Evolutionary conservation across 208 protist species (phyloP), one percentile per base, ranked within the genome.

Genomic region (Borovskyia barvae): DNA sequence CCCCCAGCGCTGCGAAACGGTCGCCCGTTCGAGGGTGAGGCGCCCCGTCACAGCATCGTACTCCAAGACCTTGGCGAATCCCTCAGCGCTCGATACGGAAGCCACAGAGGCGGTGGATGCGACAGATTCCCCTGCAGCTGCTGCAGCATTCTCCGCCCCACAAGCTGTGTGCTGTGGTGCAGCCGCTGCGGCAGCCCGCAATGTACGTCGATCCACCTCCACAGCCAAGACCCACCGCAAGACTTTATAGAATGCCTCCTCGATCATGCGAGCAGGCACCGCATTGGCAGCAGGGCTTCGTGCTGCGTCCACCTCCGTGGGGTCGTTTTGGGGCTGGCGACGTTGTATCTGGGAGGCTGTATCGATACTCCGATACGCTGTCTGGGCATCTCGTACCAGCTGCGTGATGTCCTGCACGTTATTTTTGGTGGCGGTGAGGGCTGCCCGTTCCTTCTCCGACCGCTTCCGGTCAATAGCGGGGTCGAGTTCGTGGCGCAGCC

Each of bases 151-250:
- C 2, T 19, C 24, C 3, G 22, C 22, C 25, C 5, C 35, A 19
- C 15, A 33, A n/a, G n/a, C n/a, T n/a, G n/a, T n/a, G n/a, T n/a
- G n/a, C n/a, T n/a, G n/a, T n/a, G n/a, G n/a, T n/a, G 29, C 43
- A 6, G 30, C 32, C 8, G 11, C 15, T 11, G 42, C 47, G 28
- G 29, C 32, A 15, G 41, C 37, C 26, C 36, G 59, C 24, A 79
- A 59, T 19, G 46, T 43, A 11, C 70, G 54, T 7, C 79, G 65
- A 33, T 85, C 79, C 14, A 60, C 73, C 25, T 84, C 68, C 50
- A 84, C 60, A 46, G 74, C 75, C 19, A 82, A 33, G 40, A 80
- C 57, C 76, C 81, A 84, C 30, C 74, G 60, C 17, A 88, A 62
- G 9, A 84, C 60, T 61, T 55, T 79, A 65, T 82, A 84, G 60